These are phyloP conservation scores for Dictyostelium intermedium DNA, from an alignment of 78 protist genomes.

Conservation along the genomic window DNA sequence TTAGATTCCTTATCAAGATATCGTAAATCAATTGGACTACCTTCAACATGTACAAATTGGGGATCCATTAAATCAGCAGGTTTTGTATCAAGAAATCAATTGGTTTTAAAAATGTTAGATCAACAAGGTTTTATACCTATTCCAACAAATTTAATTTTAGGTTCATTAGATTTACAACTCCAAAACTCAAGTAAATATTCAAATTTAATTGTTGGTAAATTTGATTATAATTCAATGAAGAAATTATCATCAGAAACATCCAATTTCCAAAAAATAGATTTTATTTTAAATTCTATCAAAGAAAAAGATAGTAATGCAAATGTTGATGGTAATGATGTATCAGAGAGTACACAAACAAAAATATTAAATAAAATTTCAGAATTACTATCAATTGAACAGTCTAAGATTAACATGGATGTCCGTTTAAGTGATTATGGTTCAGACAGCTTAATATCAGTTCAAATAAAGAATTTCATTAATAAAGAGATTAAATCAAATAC, in stretches of 20 bases:
- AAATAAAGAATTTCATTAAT: background rate
- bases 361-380: conserved; percentile 23
- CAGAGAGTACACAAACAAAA: background rate
- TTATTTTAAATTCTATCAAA: background rate
- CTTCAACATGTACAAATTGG: conserved; percentile 32
- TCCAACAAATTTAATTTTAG: conserved; percentile 4
- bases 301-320: background rate
- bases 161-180: background rate
- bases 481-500: background rate
- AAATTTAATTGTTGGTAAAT: background rate
- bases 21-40: conserved; percentile 50
- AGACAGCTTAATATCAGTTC: background rate
- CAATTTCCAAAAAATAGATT: background rate
- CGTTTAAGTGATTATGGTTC: conserved; percentile 11
- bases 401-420: background rate
- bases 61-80: conserved; percentile 66
- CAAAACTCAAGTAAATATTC: background rate
- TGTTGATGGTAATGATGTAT: background rate
- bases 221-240: background rate
- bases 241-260: background rate
- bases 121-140: background rate
- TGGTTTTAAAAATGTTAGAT: background rate
- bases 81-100: conserved; percentile 27
- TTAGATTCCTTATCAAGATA: conserved; percentile 62
- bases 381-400: conserved; percentile 2